phyloP scores from a whole-genome alignment of 441 rosid genomes.

The Populus hybrid region DNA sequence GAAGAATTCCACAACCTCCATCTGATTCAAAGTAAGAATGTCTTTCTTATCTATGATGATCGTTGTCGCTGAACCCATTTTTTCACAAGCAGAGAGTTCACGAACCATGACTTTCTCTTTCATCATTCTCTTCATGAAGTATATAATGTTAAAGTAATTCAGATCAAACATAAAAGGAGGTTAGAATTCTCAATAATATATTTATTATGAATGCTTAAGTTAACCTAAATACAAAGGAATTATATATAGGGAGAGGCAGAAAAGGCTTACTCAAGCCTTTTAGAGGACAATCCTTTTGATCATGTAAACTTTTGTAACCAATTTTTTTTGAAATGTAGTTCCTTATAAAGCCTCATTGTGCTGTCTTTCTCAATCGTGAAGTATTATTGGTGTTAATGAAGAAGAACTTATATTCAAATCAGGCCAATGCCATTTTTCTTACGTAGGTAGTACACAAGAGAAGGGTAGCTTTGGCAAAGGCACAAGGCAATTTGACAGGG shows the following conservation, averaged over 20 bases:
- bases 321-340: slow-evolving; percentile 8
- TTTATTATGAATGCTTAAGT: too few relatives aligned
- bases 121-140: slow-evolving; percentile 55
- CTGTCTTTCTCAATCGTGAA: slow-evolving; percentile 10
- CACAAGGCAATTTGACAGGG: slow-evolving; percentile 65
- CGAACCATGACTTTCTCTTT: slow-evolving; percentile 22
- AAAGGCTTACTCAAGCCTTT: slow-evolving; percentile 78
- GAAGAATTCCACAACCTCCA: slow-evolving; percentile 39
- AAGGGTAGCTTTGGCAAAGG: slow-evolving; percentile 87
- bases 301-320: slow-evolving; percentile 45
- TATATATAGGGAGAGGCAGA: slow-evolving; percentile 49
- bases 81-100: too few relatives aligned
- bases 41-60: slow-evolving; percentile 54
- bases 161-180: too few relatives aligned
- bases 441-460: slow-evolving; percentile 75
- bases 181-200: too few relatives aligned
- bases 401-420: neutral
- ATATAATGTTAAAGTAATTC: slow-evolving; percentile 17
- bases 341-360: neutral
- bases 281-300: slow-evolving; percentile 89
- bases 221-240: too few relatives aligned
- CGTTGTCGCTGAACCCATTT: slow-evolving; percentile 50
- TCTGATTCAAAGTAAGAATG: slow-evolving; percentile 35
- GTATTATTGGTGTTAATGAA: neutral
- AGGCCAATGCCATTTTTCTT: slow-evolving; percentile 7